Conservation (phyloP, 106 monocot genomes). For the Triglochin maritima region DNA sequence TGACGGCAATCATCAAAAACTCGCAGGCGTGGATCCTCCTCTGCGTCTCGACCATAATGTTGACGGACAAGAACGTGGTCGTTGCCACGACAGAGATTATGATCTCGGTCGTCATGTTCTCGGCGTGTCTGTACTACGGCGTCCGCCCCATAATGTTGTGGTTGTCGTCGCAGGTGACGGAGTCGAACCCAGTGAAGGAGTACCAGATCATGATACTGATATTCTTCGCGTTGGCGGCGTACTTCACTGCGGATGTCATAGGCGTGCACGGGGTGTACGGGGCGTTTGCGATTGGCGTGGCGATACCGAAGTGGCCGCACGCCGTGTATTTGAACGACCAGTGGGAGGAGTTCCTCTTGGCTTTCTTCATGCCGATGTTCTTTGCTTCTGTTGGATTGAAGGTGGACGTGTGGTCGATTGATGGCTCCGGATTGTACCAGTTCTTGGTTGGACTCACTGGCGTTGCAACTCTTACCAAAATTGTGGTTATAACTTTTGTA, state of each 20-base stretch:
- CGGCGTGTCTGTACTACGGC: constrained; percentile 2
- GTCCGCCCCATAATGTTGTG: constrained; percentile 7
- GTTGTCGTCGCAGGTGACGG: constrained; percentile 10
- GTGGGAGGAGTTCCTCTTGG: constrained; percentile 19
- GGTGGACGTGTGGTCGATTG: constrained; percentile 1
- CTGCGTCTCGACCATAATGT: neutral
- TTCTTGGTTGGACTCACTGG: constrained; percentile 3
- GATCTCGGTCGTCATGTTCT: constrained; percentile 11
- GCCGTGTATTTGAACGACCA: constrained; percentile 16
- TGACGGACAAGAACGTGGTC: neutral
- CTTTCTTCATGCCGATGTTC: constrained; percentile 28
- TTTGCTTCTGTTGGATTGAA: constrained; percentile 11
- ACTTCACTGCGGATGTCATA: constrained; percentile 12
- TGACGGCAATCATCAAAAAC: constrained; percentile 3
- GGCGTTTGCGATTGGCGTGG: constrained; percentile 28
- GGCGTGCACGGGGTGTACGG: constrained; percentile 35
- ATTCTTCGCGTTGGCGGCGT: constrained; percentile 9
- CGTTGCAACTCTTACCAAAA: neutral
- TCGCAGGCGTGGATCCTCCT: constrained; percentile 7
- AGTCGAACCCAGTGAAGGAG: constrained; percentile 18
- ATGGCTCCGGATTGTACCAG: neutral
- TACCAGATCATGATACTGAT: constrained; percentile 17
- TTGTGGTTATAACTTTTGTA: neutral
- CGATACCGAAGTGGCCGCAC: constrained; percentile 23
- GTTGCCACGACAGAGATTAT: constrained; percentile 13